phyloP scores from a whole-genome alignment of 108 stramenopile species.

The Cylindrotheca fusiformis region DNA sequence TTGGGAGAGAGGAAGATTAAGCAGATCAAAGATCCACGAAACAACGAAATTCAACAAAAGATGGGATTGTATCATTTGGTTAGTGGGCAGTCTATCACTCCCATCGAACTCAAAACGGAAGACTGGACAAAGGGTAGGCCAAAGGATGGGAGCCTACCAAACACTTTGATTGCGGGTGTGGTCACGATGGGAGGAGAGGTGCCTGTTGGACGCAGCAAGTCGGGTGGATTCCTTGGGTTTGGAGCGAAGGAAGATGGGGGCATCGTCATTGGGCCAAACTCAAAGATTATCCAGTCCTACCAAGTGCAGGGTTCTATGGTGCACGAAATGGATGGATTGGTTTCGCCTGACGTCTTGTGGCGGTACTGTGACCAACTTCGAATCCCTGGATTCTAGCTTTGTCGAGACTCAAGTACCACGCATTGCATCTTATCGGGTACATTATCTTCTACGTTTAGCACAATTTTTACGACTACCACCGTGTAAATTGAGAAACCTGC shows the following conservation, averaged over 20 bases:
- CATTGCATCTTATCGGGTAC: background rate
- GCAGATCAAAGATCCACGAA: conserved; percentile 70
- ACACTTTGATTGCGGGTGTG: conserved; percentile 55
- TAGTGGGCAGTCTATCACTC: conserved; percentile 47
- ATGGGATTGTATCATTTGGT: conserved; percentile 77
- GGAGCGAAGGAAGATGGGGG: conserved; percentile 80
- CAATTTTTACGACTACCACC: too few species aligned
- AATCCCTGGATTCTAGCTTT: conserved; percentile 33
- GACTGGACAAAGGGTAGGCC: conserved; percentile 36
- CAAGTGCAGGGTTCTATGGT: conserved; percentile 50
- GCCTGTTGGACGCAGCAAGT: conserved; percentile 45
- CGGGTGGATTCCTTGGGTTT: conserved; percentile 77
- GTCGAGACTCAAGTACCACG: background rate
- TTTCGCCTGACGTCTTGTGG: conserved; percentile 70
- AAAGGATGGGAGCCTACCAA: conserved; percentile 27
- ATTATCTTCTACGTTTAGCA: conserved; percentile 2
- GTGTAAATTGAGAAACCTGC: too few species aligned
- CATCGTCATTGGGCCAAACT: conserved; percentile 42
- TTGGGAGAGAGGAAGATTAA: conserved; percentile 57
- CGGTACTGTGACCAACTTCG: conserved; percentile 76
- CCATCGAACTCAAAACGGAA: conserved; percentile 40
- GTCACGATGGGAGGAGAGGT: conserved; percentile 68
- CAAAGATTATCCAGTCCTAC: conserved; percentile 53
- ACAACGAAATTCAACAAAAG: conserved; percentile 65
- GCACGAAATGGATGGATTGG: conserved; percentile 70